Percentiles rank a stretch among this genome's conserved stretches.
Evolutionary conservation across 2,329 filamentous ascomycete genomes (phyloP).

Genomic region (Colletotrichum echinochloae): DNA sequence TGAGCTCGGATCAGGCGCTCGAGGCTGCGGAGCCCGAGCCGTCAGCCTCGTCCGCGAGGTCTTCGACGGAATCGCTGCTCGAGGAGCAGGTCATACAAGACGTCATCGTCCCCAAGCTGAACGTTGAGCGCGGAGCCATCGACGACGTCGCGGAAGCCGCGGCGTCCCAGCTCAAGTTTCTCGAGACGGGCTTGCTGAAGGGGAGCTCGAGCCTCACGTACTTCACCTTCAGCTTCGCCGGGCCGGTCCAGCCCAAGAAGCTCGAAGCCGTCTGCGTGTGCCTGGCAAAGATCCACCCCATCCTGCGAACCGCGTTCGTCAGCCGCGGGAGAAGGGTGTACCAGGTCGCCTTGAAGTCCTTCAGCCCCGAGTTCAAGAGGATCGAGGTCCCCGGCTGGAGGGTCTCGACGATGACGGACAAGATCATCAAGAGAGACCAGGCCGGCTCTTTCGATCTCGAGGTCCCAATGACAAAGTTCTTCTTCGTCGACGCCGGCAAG

Average conservation of each 20-base stretch:
- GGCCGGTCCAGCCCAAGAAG: constrained; percentile 54
- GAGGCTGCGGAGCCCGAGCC: constrained; percentile 16
- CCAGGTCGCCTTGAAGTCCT: constrained; percentile 60
- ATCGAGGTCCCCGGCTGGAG: constrained; percentile 56
- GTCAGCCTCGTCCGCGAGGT: background rate
- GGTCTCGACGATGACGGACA: constrained; percentile 54
- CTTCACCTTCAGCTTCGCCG: constrained; percentile 61
- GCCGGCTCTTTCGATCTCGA: constrained; percentile 53
- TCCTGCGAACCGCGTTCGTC: constrained; percentile 67
- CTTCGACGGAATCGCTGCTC: constrained; percentile 33
- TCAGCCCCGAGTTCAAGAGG: constrained; percentile 57
- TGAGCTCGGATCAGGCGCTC: constrained; percentile 33
- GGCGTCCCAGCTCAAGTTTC: constrained; percentile 58
- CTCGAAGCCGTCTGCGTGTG: constrained; percentile 61
- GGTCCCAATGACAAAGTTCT: constrained; percentile 62
- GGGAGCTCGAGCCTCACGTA: constrained; percentile 60
- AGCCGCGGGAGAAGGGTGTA: constrained; percentile 59
- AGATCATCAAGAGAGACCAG: constrained; percentile 59
- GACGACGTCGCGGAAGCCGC: constrained; percentile 63
- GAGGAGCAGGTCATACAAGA: constrained; percentile 55
- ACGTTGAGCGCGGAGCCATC: constrained; percentile 56
- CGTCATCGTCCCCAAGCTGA: constrained; percentile 57
- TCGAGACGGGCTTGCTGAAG: constrained; percentile 61
- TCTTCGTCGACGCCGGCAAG: constrained; percentile 61
- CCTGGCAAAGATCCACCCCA: constrained; percentile 59